A percentile compares a stretch with the other conserved stretches of the same genome.
Evolutionary conservation across 2,329 filamentous ascomycete species (phyloP).

Genomic region (Fonsecaea nubica): DNA sequence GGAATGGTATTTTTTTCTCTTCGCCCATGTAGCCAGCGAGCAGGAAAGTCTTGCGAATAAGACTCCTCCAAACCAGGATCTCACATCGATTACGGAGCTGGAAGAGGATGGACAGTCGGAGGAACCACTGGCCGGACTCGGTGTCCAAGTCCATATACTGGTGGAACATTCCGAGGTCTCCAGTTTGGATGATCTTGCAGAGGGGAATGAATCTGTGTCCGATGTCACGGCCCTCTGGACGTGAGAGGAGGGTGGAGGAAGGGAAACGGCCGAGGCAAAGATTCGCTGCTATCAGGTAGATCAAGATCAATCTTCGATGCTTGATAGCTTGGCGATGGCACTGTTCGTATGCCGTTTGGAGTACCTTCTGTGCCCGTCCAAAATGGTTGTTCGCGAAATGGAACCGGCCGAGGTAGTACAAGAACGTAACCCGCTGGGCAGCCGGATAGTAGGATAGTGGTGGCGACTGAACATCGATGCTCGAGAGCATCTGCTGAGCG

Average conservation of each 20-base stretch:
- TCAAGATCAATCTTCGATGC: conserved; percentile 80
- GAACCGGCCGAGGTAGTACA: conserved; percentile 93
- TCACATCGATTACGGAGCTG: conserved; percentile 78
- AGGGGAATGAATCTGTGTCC: conserved; percentile 73
- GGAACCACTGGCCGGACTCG: conserved; percentile 67
- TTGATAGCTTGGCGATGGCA: conserved; percentile 64
- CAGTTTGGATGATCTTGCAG: conserved; percentile 72
- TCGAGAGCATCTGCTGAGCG: conserved; percentile 86
- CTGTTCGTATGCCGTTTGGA: conserved; percentile 81
- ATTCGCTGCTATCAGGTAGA: conserved; percentile 82
- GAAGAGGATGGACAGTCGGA: conserved; percentile 75
- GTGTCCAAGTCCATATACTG: conserved; percentile 64
- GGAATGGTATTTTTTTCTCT: conserved; percentile 70
- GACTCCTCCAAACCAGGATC: conserved; percentile 80
- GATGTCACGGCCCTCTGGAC: conserved; percentile 72
- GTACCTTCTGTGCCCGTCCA: conserved; percentile 73
- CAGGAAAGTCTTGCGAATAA: conserved; percentile 78
- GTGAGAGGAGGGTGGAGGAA: conserved; percentile 67
- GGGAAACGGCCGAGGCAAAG: conserved; percentile 86
- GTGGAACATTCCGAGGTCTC: conserved; percentile 77
- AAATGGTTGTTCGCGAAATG: conserved; percentile 86
- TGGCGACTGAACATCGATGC: conserved; percentile 82
- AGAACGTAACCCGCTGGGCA: conserved; percentile 85
- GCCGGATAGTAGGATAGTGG: conserved; percentile 82
- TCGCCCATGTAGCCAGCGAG: conserved; percentile 72